Base-by-base conservation (phyloP, 257 asterid species). In the Capsicum chinense region DNA sequence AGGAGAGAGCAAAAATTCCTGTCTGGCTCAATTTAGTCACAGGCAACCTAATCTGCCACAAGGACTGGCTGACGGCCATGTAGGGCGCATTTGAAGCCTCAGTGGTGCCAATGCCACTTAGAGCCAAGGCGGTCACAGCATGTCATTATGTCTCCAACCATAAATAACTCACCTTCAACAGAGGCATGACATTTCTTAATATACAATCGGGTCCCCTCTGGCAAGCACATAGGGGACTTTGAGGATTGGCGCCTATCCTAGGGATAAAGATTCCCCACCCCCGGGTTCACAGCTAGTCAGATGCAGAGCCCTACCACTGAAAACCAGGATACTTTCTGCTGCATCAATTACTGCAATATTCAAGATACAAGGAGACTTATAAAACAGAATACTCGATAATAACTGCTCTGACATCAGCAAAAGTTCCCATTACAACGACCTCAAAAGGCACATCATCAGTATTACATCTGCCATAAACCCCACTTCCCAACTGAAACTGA, bases 401-500 rank as follows among this genome's bases (percentile, higher is more conserved):
- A n/a, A 47, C 80, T 47, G 17, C 10, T 50, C 59, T 73, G 80
- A 19, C 37, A 73, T 48, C 1, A 1, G 19, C 80, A 48, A 73
- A 73, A 73, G n/a, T n/a, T 47, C 17, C 59, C 80, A 11, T 19
- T 5, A 59, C 80, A 73, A 19, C 15, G 6, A 47, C 80, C 59
- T 47, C 59, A 6, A 73, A 59, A n/a, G 80, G 12, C 80, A 73
- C 59, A 73, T 48, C 80, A 73, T 44, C 59, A 73, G 64, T 14
- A 14, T 26, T 54, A 33, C 44, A 56, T 26, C 33, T 78, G 15
- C 64, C 81, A 26, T 15, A 33, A 74, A 33, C 59, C 82, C n/a
- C 1, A 1, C 5, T 78, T 78, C 82, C 44, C 6, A 21, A 56
- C 50, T 78, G 63, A 81, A 63, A 63, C 73, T 9, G 79, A 62